These are phyloP conservation scores for Wallacemonas rigidus DNA, from an alignment of 208 protist genomes.

Conservation along the genomic window DNA sequence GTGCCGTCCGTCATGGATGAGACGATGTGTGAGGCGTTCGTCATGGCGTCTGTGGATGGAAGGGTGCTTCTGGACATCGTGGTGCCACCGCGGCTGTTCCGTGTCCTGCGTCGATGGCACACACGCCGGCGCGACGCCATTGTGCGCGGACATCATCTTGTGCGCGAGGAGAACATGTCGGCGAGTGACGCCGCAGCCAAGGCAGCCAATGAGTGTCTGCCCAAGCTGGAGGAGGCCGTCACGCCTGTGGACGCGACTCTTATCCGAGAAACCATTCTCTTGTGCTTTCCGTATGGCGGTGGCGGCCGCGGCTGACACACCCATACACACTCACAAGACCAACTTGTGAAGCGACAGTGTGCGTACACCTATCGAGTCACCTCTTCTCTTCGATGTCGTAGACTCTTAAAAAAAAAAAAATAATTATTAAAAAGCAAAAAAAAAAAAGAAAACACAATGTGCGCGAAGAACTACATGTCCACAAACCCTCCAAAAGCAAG, in stretches of 20 bases:
- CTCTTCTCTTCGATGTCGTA: too few relatives aligned
- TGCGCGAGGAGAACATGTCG: too few relatives aligned
- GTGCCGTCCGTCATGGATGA: slow-evolving; percentile 52
- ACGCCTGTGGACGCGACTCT: slow-evolving; percentile 42
- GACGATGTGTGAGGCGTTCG: slow-evolving; percentile 69
- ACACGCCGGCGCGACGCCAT: slow-evolving; percentile 54
- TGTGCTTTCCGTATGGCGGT: slow-evolving; percentile 77
- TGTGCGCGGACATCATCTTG: background rate
- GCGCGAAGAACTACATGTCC: too few relatives aligned
- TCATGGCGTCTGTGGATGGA: slow-evolving; percentile 57
- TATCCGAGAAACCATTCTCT: slow-evolving; percentile 79
- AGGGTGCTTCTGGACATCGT: slow-evolving; percentile 73
- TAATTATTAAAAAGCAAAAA: too few relatives aligned
- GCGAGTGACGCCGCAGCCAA: background rate
- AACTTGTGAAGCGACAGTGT: background rate
- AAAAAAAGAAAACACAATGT: too few relatives aligned
- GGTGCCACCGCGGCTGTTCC: slow-evolving; percentile 64
- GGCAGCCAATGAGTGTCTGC: slow-evolving; percentile 4
- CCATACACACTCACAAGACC: slow-evolving; percentile 8
- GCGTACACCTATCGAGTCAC: too few relatives aligned
- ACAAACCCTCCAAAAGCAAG: too few relatives aligned
- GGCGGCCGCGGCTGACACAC: background rate
- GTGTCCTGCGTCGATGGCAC: slow-evolving; percentile 83
- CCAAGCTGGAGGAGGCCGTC: slow-evolving; percentile 48
- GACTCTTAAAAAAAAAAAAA: too few relatives aligned